A percentile compares a stretch with the other conserved stretches of the same genome.
Conservation (phyloP, 345 rosid genomes). For the Eucalyptus brandiana region DNA sequence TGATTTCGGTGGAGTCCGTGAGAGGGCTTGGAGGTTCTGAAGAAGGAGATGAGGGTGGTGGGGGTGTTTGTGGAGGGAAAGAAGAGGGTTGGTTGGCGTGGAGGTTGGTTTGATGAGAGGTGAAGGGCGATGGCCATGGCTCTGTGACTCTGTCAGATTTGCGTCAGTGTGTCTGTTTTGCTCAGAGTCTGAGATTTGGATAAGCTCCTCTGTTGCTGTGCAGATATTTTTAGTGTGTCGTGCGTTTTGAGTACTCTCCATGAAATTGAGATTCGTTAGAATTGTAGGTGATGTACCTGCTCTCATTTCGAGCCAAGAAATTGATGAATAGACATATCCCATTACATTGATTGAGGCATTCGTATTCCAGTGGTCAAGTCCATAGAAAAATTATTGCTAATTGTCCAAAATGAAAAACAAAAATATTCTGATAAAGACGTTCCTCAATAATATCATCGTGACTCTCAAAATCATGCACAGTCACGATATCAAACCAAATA, state of each 20-base stretch:
- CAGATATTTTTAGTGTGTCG: background rate
- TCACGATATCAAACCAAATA: background rate
- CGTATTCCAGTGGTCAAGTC: too few relatives aligned
- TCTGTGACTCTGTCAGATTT: background rate
- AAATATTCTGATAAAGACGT: too few relatives aligned
- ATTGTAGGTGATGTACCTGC: background rate
- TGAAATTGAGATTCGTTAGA: background rate
- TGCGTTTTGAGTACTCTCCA: background rate
- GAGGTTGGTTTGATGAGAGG: background rate
- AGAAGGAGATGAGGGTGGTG: background rate
- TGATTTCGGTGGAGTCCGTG: background rate
- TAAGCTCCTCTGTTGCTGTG: background rate
- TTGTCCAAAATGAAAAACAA: accelerated
- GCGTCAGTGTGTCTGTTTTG: background rate
- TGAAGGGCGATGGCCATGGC: background rate
- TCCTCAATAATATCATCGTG: accelerated
- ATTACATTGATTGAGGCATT: too few relatives aligned
- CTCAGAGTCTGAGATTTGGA: background rate
- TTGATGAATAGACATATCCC: accelerated
- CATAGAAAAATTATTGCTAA: too few relatives aligned
- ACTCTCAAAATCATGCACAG: accelerated
- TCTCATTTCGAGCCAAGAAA: too few relatives aligned
- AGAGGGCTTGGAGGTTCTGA: background rate
- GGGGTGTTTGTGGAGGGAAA: background rate
- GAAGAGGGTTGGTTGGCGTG: background rate